phyloP scores from a whole-genome alignment of 2,329 filamentous ascomycete genomes.

The Apiospora rasikravindrae region DNA sequence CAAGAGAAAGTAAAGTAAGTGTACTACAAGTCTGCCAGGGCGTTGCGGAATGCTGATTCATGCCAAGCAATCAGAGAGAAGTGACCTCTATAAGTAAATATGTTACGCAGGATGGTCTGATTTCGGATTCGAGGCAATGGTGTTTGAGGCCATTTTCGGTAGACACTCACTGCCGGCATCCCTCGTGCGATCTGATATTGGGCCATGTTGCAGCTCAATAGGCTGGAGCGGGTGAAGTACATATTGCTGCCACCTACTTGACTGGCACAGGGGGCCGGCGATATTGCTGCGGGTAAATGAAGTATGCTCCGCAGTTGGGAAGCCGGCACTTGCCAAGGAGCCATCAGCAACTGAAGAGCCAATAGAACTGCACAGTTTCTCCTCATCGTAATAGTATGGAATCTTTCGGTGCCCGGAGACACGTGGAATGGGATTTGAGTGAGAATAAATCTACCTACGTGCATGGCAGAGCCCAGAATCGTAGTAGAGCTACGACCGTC shows the following conservation, averaged over 20 bases:
- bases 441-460: too few relatives aligned
- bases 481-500: too few relatives aligned
- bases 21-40: too few relatives aligned
- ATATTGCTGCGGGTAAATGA: conserved; percentile 6
- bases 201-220: background rate
- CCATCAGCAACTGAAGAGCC: background rate
- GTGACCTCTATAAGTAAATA: too few relatives aligned
- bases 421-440: background rate
- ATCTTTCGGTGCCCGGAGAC: background rate
- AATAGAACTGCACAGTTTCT: background rate
- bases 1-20: background rate
- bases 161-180: background rate
- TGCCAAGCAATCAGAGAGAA: background rate
- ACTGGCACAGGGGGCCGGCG: background rate
- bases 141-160: background rate
- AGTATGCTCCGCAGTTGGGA: background rate
- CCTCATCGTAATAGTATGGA: background rate
- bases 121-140: background rate
- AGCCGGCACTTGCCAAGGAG: conserved; percentile 2
- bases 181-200: background rate
- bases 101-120: background rate
- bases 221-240: conserved; percentile 5
- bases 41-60: background rate
- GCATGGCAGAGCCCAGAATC: too few relatives aligned
- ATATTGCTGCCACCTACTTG: background rate